Evolutionary conservation across 2,329 filamentous ascomycete species (phyloP).

Genomic region (Cryphonectria carpinicola): DNA sequence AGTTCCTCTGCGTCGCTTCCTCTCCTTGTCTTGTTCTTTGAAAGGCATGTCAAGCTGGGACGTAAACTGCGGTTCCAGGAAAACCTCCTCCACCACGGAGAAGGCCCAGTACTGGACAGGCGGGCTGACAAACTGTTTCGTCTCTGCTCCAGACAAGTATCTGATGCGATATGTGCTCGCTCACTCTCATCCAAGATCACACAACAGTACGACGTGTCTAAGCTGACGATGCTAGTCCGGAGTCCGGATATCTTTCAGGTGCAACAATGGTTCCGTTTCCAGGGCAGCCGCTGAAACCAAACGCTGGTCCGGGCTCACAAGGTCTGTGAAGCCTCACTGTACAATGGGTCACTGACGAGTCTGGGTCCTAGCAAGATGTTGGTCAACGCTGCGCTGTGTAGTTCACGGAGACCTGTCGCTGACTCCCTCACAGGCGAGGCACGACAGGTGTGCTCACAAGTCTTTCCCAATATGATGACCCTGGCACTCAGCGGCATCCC

Average conservation of each 20-base stretch:
- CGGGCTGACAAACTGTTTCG: conserved; percentile 18
- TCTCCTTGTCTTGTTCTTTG: background rate
- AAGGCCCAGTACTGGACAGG: conserved; percentile 12
- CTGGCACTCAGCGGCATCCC: background rate
- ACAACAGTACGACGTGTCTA: background rate
- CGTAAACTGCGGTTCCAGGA: background rate
- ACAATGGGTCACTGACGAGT: conserved; percentile 13
- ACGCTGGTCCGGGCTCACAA: conserved; percentile 14
- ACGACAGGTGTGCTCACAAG: background rate
- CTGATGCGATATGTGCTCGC: background rate
- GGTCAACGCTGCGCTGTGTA: background rate
- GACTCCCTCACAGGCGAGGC: background rate
- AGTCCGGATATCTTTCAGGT: conserved; percentile 11
- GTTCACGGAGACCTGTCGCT: background rate
- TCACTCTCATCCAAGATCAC: conserved; percentile 8
- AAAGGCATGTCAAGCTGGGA: conserved; percentile 12
- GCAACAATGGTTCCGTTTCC: conserved; percentile 19
- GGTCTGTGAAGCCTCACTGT: background rate
- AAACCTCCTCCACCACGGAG: background rate
- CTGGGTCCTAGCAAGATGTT: background rate
- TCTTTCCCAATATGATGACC: background rate
- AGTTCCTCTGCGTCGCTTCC: conserved; percentile 8
- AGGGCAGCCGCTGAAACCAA: conserved; percentile 21
- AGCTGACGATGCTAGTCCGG: conserved; percentile 14
- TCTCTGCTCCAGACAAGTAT: conserved; percentile 12